phyloP scores from a whole-genome alignment of 352 stramenopile species.

The Phytophthora pseudosyringae region DNA sequence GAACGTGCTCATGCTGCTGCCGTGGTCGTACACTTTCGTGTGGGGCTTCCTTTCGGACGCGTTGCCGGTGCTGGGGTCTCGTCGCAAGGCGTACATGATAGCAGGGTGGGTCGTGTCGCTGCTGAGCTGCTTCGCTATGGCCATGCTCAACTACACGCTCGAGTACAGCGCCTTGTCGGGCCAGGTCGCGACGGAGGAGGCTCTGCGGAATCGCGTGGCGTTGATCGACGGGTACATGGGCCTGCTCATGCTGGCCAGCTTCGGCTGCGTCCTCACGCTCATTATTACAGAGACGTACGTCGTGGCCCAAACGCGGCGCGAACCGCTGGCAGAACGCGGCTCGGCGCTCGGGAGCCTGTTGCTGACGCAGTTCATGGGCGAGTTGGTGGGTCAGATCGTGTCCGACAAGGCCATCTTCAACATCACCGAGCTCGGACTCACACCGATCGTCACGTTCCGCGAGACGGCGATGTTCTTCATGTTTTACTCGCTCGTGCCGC shows the following conservation, averaged over 20 bases:
- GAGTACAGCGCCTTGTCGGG: slow-evolving; percentile 45
- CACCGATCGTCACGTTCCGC: slow-evolving; percentile 53
- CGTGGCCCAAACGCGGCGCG: slow-evolving; percentile 61
- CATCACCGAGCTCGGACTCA: slow-evolving; percentile 49
- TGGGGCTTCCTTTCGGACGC: slow-evolving; percentile 64
- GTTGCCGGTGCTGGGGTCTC: slow-evolving; percentile 47
- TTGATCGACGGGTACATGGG: slow-evolving; percentile 51
- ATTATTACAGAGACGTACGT: slow-evolving; percentile 64
- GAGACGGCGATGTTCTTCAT: slow-evolving; percentile 59
- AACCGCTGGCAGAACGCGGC: slow-evolving; percentile 40
- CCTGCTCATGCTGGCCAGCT: slow-evolving; percentile 56
- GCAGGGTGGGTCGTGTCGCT: slow-evolving; percentile 51
- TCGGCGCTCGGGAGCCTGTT: slow-evolving; percentile 52
- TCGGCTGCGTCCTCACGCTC: slow-evolving; percentile 56
- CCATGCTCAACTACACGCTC: slow-evolving; percentile 61
- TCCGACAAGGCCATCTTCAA: slow-evolving; percentile 62
- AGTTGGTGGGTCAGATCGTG: slow-evolving; percentile 53
- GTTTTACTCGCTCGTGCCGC: slow-evolving; percentile 49
- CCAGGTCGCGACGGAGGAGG: slow-evolving; percentile 23
- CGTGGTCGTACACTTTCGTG: slow-evolving; percentile 59
- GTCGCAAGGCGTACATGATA: slow-evolving; percentile 67
- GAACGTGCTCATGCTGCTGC: slow-evolving; percentile 43
- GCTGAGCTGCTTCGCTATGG: slow-evolving; percentile 54
- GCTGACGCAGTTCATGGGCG: slow-evolving; percentile 55
- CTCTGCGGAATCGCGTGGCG: slow-evolving; percentile 22